phyloP scores from a whole-genome alignment of 2,329 filamentous ascomycete species.

The Fusarium luffae region DNA sequence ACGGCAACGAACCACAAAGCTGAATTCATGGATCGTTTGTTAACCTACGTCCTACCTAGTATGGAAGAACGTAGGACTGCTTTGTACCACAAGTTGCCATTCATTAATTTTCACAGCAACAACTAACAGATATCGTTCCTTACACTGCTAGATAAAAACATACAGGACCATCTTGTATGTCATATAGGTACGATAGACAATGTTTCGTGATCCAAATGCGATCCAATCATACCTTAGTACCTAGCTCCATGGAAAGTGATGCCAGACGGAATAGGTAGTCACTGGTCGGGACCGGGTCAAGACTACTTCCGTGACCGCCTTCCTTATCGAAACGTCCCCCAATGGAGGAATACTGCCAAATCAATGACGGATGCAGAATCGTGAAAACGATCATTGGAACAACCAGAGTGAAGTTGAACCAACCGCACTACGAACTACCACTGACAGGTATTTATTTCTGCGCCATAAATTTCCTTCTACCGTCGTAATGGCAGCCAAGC shows the following conservation, averaged over 20 bases:
- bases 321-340: conserved; percentile 18
- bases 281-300: conserved; percentile 24
- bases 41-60: not conserved
- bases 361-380: conserved; percentile 48
- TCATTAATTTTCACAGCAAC: not conserved
- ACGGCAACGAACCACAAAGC: not conserved
- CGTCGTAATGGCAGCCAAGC: conserved; percentile 53
- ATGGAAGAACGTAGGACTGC: not conserved
- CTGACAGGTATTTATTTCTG: not conserved
- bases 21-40: not conserved
- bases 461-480: not conserved
- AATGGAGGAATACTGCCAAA: conserved; percentile 42
- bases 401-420: conserved; percentile 8
- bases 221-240: not conserved
- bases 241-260: not conserved
- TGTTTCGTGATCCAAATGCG: not conserved
- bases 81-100: not conserved
- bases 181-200: not conserved
- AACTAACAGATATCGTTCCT: not conserved
- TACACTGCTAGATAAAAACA: not conserved
- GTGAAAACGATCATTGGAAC: conserved; percentile 46
- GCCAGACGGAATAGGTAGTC: not conserved
- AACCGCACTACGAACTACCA: not conserved
- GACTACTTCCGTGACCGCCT: conserved; percentile 41
- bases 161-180: not conserved